These are phyloP conservation scores for Chrysophaeum taylorii DNA, from an alignment of 352 stramenopile species.

Conservation along the genomic window DNA sequence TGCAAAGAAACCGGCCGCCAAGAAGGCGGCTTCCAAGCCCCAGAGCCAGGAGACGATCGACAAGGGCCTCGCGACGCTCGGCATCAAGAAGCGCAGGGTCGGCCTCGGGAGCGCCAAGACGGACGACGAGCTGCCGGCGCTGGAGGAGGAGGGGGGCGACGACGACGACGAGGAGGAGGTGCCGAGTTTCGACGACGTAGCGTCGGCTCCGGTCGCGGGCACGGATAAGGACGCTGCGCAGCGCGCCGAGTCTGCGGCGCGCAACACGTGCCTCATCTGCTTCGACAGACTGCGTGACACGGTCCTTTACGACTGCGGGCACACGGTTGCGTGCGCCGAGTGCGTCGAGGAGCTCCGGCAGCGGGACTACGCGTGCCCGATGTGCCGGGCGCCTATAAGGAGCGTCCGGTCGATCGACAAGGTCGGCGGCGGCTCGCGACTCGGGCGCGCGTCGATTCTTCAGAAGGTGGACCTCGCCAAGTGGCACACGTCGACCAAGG, in stretches of 20 bases:
- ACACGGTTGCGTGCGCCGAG: neutral
- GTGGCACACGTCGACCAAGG: slow-evolving; percentile 87
- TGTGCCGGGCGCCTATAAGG: slow-evolving; percentile 5
- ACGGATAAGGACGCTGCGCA: neutral
- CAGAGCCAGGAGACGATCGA: neutral
- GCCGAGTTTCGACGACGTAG: neutral
- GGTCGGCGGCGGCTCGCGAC: neutral
- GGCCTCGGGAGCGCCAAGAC: neutral
- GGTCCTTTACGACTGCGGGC: slow-evolving; percentile 5
- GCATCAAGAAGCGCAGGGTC: neutral
- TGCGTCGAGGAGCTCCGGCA: neutral
- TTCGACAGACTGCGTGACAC: neutral
- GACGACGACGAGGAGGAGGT: neutral
- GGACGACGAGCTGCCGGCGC: neutral
- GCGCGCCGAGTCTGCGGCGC: neutral
- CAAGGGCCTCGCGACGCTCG: slow-evolving; percentile 8
- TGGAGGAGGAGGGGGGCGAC: neutral
- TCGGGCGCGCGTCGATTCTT: slow-evolving; percentile 43
- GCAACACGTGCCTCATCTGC: slow-evolving; percentile 6
- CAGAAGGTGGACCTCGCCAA: slow-evolving; percentile 62
- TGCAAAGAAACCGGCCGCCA: neutral
- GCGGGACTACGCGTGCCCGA: neutral
- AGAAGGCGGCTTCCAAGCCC: no score
- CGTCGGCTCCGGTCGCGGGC: neutral
- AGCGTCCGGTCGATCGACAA: neutral